Evolutionary conservation across 345 rosid species (phyloP).

Genomic region (Toxicodendron radicans): DNA sequence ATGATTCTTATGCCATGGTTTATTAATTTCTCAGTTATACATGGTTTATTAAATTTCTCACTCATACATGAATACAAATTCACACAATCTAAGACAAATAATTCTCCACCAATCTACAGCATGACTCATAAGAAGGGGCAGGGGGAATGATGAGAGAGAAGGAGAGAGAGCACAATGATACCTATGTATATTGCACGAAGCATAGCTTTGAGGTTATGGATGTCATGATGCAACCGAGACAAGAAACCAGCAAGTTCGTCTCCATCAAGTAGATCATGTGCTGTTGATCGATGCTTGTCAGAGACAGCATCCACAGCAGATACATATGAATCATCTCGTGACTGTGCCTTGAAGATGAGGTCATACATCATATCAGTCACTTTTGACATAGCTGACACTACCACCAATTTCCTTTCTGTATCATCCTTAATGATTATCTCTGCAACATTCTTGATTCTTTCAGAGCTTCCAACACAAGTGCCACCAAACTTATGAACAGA

Average conservation of each 20-base stretch:
- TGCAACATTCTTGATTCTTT: constrained; percentile 83
- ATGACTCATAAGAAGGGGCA: not conserved
- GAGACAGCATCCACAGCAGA: constrained; percentile 73
- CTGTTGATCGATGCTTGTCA: constrained; percentile 77
- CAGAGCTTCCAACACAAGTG: constrained; percentile 89
- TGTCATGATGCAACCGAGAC: constrained; percentile 72
- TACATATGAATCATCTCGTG: constrained; percentile 76
- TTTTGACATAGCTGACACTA: constrained; percentile 97
- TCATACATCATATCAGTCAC: constrained; percentile 99
- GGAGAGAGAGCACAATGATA: constrained; percentile 21
- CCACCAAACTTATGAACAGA: constrained; percentile 98
- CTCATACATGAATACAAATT: not conserved
- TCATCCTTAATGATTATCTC: constrained; percentile 65
- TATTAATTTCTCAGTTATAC: not conserved
- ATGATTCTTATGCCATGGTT: no score
- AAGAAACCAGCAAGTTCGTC: constrained; percentile 71
- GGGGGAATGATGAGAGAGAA: not conserved
- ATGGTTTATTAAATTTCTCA: not conserved
- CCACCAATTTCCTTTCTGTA: constrained; percentile 74
- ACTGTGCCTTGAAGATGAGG: constrained; percentile 79
- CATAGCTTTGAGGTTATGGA: constrained; percentile 91
- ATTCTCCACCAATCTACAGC: not conserved
- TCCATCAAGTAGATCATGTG: constrained; percentile 84
- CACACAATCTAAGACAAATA: not conserved
- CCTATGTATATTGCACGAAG: constrained; percentile 97